Conservation (phyloP, 768 basidiomycete species). For the Leucosporidium scottii region DNA sequence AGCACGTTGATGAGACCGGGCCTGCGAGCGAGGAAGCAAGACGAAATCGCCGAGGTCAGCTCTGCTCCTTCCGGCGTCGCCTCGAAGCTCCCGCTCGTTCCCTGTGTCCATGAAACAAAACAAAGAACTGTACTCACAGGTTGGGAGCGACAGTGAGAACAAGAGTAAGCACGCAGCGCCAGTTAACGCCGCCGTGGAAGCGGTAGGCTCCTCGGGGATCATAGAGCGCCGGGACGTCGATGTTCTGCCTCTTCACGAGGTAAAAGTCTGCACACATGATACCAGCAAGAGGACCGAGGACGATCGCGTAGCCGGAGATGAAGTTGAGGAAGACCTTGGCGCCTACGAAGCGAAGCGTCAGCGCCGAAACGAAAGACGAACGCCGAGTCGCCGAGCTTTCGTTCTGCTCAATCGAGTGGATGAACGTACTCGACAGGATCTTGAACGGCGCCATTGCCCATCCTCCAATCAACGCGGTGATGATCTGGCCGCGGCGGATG, state of each 20-base stretch:
- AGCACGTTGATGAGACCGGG: conserved; percentile 53
- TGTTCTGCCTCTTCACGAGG: conserved; percentile 57
- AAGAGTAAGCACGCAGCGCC: not conserved
- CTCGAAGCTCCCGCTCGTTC: no score
- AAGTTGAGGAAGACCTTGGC: conserved; percentile 65
- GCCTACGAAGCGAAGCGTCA: no score
- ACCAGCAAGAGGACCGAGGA: conserved; percentile 59
- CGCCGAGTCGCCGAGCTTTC: no score
- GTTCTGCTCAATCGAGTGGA: no score
- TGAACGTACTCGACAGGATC: no score
- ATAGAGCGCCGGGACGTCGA: conserved; percentile 62
- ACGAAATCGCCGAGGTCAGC: no score
- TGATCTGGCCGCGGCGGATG: conserved; percentile 62
- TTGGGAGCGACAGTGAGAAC: not conserved
- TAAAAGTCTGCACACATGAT: conserved; percentile 51
- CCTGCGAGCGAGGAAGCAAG: no score
- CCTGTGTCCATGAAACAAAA: no score
- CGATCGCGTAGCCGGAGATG: conserved; percentile 77
- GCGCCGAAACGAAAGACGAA: no score
- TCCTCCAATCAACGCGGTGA: conserved; percentile 59
- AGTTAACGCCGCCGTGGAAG: not conserved
- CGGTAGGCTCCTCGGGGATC: conserved; percentile 52
- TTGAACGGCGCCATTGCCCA: conserved; percentile 56
- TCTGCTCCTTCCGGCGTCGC: no score
- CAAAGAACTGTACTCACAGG: not conserved